Percentiles rank a stretch among this genome's conserved stretches.
Conservation (phyloP, 2,329 filamentous ascomycete species). For the Lasiodiplodia sp. region DNA sequence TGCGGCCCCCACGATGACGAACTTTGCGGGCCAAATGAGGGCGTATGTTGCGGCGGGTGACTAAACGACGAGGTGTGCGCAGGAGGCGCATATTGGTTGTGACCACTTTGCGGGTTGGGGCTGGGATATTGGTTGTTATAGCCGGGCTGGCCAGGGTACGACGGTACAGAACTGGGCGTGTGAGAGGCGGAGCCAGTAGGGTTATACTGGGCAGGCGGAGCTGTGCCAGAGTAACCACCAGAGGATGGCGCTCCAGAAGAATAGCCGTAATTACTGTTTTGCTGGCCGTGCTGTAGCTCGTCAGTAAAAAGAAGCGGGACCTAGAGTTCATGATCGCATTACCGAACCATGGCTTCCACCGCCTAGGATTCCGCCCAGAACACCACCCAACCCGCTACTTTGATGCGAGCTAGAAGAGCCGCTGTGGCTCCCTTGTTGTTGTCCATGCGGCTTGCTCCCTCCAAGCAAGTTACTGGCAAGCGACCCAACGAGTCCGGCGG, state of each 20-base stretch:
- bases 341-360: constrained; percentile 42
- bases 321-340: constrained; percentile 31
- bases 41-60: constrained; percentile 14
- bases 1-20: constrained; percentile 5
- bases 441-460: constrained; percentile 43
- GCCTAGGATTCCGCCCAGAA: constrained; percentile 46
- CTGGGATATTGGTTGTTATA: constrained; percentile 20
- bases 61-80: constrained; percentile 4
- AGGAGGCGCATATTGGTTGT: constrained; percentile 39
- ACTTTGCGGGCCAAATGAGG: constrained; percentile 24
- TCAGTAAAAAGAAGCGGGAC: neutral
- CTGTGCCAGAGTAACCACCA: constrained; percentile 67
- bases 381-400: constrained; percentile 38
- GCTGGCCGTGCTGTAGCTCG: constrained; percentile 18
- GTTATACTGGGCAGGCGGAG: constrained; percentile 67
- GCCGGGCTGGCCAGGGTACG: constrained; percentile 27
- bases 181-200: constrained; percentile 25
- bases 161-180: constrained; percentile 16
- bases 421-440: constrained; percentile 47
- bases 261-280: constrained; percentile 67
- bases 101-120: constrained; percentile 9
- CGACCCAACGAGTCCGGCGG: constrained; percentile 57
- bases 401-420: constrained; percentile 31
- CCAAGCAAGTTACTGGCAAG: constrained; percentile 59
- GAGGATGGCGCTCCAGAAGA: constrained; percentile 59